Percentiles rank a stretch among this genome's conserved stretches.
phyloP scores from a whole-genome alignment of 345 rosid species.

The Hevea brasiliensis region DNA sequence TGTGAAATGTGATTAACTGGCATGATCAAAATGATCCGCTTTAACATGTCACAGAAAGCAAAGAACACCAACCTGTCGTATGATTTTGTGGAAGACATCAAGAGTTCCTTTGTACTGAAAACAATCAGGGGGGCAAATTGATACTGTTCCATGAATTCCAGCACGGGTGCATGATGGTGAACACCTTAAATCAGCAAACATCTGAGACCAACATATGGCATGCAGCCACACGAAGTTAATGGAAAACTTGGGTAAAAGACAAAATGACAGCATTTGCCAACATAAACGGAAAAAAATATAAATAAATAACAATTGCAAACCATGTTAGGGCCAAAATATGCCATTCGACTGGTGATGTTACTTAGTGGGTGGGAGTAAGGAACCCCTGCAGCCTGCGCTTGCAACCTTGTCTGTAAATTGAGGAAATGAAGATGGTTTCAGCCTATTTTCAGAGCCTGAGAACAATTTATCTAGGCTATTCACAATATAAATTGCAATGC shows the following conservation, averaged over 20 bases:
- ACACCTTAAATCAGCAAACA: slow-evolving; percentile 93
- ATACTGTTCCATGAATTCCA: slow-evolving; percentile 92
- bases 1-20: neutral
- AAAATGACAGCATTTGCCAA: neutral
- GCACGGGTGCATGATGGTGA: slow-evolving; percentile 94
- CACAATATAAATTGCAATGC: neutral
- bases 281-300: neutral
- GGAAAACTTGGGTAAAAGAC: neutral
- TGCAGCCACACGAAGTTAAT: slow-evolving; percentile 2
- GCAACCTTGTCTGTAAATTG: slow-evolving; percentile 72
- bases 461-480: neutral
- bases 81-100: slow-evolving; percentile 83
- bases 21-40: too few species aligned
- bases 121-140: slow-evolving; percentile 97
- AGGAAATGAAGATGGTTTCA: neutral
- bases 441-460: neutral
- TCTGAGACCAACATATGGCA: slow-evolving; percentile 40
- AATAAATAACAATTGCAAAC: slow-evolving; percentile 29
- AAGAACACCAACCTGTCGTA: slow-evolving; percentile 65
- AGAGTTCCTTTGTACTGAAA: slow-evolving; percentile 93
- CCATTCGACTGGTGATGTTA: slow-evolving; percentile 74
- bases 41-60: neutral
- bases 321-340: slow-evolving; percentile 88
- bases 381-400: slow-evolving; percentile 96
- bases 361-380: slow-evolving; percentile 91